Evolutionary conservation across 1,284 basidiomycete species (phyloP).

Genomic region (Fomes fomentarius): DNA sequence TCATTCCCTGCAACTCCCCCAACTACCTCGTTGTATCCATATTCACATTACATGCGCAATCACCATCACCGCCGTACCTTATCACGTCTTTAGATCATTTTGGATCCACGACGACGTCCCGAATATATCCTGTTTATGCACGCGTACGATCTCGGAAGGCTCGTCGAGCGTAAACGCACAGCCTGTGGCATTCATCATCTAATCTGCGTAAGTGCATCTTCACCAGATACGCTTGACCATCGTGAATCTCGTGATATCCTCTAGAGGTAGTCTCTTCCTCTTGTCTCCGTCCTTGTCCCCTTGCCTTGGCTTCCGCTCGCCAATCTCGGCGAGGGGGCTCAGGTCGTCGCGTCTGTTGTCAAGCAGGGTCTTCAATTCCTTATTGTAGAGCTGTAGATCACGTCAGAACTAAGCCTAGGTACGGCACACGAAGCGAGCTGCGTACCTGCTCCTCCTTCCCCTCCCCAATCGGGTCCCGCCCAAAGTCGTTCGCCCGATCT

Average conservation of each 20-base stretch:
- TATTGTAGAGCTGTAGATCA: constrained; percentile 75
- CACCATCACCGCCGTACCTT: background rate
- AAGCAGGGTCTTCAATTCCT: constrained; percentile 73
- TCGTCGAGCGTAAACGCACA: too few relatives aligned
- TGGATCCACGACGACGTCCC: too few relatives aligned
- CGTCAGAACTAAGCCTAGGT: background rate
- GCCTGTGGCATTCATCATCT: background rate
- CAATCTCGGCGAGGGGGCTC: constrained; percentile 68
- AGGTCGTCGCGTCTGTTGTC: constrained; percentile 74
- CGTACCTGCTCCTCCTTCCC: constrained; percentile 82
- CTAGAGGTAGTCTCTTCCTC: constrained; percentile 69
- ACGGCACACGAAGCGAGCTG: constrained; percentile 6
- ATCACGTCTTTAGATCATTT: background rate
- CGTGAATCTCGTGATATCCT: constrained; percentile 89
- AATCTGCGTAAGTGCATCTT: constrained; percentile 2
- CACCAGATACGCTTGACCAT: constrained; percentile 95
- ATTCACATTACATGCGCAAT: background rate
- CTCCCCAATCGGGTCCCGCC: constrained; percentile 85
- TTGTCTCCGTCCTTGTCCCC: constrained; percentile 43
- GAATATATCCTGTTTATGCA: background rate
- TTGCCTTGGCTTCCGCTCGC: constrained; percentile 50
- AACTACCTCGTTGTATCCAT: constrained; percentile 2
- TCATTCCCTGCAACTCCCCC: background rate
- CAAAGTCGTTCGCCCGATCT: constrained; percentile 82
- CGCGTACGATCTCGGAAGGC: too few relatives aligned